Evolutionary conservation across 2,329 filamentous ascomycete species (phyloP).

Genomic region (Apiospora marii): DNA sequence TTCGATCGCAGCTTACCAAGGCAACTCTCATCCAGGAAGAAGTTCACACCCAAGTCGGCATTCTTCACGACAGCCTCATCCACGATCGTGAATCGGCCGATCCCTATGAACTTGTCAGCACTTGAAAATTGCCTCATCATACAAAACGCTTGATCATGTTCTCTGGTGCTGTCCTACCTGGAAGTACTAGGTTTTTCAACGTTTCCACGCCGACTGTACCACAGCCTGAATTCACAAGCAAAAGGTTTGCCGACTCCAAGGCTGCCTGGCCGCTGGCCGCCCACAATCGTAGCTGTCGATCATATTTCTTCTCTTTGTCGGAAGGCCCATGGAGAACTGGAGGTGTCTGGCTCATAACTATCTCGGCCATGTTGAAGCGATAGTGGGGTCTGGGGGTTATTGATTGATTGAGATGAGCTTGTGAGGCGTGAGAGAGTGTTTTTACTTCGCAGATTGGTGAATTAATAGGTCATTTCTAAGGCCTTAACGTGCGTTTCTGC

Average conservation of each 20-base stretch:
- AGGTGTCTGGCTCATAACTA: slow-evolving; percentile 54
- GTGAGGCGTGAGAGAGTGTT: background rate
- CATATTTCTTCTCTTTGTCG: slow-evolving; percentile 81
- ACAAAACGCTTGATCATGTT: background rate
- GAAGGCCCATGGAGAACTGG: slow-evolving; percentile 61
- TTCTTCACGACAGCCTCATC: slow-evolving; percentile 82
- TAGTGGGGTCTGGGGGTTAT: background rate
- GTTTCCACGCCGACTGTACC: slow-evolving; percentile 90
- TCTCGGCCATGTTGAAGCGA: slow-evolving; percentile 51
- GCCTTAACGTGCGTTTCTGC: background rate
- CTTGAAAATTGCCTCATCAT: background rate
- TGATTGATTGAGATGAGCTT: background rate
- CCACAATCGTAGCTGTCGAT: slow-evolving; percentile 94
- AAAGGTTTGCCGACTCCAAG: slow-evolving; percentile 88
- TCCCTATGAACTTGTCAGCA: slow-evolving; percentile 59
- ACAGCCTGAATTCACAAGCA: slow-evolving; percentile 86
- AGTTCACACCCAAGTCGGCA: slow-evolving; percentile 91
- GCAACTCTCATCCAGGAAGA: slow-evolving; percentile 86
- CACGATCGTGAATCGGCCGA: slow-evolving; percentile 90
- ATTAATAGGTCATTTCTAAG: background rate
- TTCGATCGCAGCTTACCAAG: slow-evolving; percentile 81
- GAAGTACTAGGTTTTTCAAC: slow-evolving; percentile 95
- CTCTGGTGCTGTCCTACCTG: slow-evolving; percentile 58
- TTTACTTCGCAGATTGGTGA: background rate
- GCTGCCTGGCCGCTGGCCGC: slow-evolving; percentile 90